These are phyloP conservation scores for Hamamelis virginiana DNA, from an alignment of 164 flowering plant genomes.

Conservation along the genomic window DNA sequence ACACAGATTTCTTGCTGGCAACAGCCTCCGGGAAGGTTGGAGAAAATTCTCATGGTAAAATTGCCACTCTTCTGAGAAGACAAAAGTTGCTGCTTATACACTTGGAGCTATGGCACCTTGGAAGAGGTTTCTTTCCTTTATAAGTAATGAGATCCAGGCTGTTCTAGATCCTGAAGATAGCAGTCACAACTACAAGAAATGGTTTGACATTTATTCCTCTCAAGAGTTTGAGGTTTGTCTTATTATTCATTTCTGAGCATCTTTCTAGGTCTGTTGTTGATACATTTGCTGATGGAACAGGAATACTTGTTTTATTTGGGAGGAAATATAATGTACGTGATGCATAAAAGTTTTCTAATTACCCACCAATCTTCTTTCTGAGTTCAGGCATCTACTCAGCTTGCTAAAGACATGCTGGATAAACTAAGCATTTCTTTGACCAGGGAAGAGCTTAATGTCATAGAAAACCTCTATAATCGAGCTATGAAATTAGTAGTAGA, in stretches of 20 bases:
- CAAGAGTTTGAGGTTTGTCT: constrained; percentile 68
- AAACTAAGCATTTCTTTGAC: constrained; percentile 89
- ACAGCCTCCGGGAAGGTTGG: constrained; percentile 97
- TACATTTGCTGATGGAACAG: constrained; percentile 6
- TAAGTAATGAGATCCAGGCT: constrained; percentile 64
- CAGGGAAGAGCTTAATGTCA: constrained; percentile 87
- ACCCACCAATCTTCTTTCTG: constrained; percentile 22
- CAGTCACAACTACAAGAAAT: constrained; percentile 64
- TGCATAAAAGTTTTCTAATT: background rate
- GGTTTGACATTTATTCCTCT: constrained; percentile 77
- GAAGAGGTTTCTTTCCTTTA: constrained; percentile 77
- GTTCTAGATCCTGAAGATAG: constrained; percentile 37
- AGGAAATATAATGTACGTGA: too few relatives aligned
- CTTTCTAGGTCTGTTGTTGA: background rate
- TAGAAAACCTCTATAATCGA: constrained; percentile 87
- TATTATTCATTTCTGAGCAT: background rate
- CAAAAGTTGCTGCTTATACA: constrained; percentile 92
- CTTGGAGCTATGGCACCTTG: constrained; percentile 92
- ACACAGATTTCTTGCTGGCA: constrained; percentile 80
- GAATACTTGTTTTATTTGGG: background rate
- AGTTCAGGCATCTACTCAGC: constrained; percentile 76
- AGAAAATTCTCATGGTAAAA: constrained; percentile 73
- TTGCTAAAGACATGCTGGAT: constrained; percentile 84
- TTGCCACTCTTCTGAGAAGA: constrained; percentile 92
- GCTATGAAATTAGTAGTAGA: constrained; percentile 87